Evolutionary conservation across 371 early-diverging fungal genomes (phyloP), one percentile per base, ranked within the genome.

Genomic region (Lichtheimia corymbifera): DNA sequence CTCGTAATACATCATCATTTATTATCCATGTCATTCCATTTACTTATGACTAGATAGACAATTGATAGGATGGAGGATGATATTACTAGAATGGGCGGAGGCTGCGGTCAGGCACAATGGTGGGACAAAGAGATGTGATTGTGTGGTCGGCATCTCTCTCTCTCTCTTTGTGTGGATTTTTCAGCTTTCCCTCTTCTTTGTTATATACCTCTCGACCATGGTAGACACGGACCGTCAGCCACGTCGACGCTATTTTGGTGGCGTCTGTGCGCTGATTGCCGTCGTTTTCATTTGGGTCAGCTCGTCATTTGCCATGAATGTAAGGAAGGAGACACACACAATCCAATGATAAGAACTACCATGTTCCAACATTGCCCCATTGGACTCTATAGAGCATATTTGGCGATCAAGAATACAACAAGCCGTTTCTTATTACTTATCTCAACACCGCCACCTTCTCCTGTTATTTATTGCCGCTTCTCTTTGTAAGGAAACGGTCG

Each of bases 211-310:
- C 0, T 47, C 47, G 47, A 47, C 47, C n/a, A 47, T 47, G 47
- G 47, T 22, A 47, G 47, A 47, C n/a, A n/a, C 47, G 47, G 47
- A 47, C 47, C n/a, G 47, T 55, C 17, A 49, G 50, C 73, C 61
- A 53, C 59, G 66, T 50, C 62, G 69, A 55, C 76, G 80, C 35
- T 85, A 79, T 61, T 73, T 68, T 15, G 47, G 80, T 51, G 93
- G 93, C 7, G 76, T 91, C 18, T 47, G 86, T 5, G 78, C 86
- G 11, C 73, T 92, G 47, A 72, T 91, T 30, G 77, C 81, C 25
- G 92, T 93, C 0, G 92, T 92, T 30, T 70, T 88, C 58, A 89
- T 93, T 57, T 93, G 93, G 93, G 91, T 91, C 7, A 77, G 83
- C 2, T 91, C 92, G 50, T 89, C 91, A n/a, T 93, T 91, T 73